Base-by-base conservation (phyloP, 441 rosid species). In the Adansonia gregorii region DNA sequence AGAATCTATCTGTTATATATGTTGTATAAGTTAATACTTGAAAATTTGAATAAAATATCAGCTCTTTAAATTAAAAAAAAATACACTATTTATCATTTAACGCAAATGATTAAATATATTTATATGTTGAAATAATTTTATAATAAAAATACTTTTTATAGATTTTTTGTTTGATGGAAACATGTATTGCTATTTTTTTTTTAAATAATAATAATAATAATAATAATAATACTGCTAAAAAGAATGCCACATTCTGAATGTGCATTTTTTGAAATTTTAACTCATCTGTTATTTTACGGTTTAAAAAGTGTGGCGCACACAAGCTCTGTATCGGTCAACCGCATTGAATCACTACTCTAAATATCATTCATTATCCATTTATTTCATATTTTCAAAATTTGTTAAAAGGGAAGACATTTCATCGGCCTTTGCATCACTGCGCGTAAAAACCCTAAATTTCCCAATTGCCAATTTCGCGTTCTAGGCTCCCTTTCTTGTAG, bases 391-490 rank as follows among this genome's bases (percentile, higher is more conserved):
- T 67, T 15, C 39, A 35, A 35, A 35, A 3, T n/a, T 70, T 27
- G 6, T 14, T 7, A 70, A 8, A 51, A 15, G 8, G 0, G 74
- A 10, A 55, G 68, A 39, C 24, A 70, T 24, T 14, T 24, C 39
- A 8, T 70, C 41, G 63, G 56, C 75, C 59, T 69, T 49, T 3
- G 15, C 46, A 27, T 15, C 46, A 6, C 46, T 51, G 15, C 24
- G 24, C 52, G 17, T 10, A n/a, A 20, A 79, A 76, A 35, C 76
- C 82, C 78, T 70, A 80, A 76, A 76, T 19, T 65, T 46, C 10
- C 67, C 76, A 52, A 75, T 54, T 54, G 15, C 12, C 51, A 7
- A 6, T 45, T 45, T 22, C 27, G 67, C 22, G 43, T 45, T 60
- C 41, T 59, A 43, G 76, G 6, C 27, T 45, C 69, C 5, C 10